Base-by-base conservation (phyloP, 495 filamentous ascomycete species). In the Talaromyces borbonicus region DNA sequence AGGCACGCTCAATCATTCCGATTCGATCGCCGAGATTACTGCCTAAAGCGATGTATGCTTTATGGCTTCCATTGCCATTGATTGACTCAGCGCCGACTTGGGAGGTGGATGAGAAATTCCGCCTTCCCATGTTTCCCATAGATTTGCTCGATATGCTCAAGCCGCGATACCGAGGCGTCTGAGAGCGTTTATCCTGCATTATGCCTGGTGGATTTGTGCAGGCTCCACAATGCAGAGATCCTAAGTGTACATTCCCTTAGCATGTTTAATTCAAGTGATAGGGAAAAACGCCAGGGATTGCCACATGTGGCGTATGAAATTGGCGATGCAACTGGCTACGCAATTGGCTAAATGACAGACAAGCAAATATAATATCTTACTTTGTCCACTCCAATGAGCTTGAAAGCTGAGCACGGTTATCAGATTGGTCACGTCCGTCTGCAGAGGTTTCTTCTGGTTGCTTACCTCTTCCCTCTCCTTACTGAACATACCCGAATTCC, bases 21-120 rank as follows among this genome's bases (percentile, higher is more conserved):
- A 93, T 68, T 22, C 89, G 81, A 59, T 97, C 86, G 8, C 92
- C 92, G 15, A 95, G 62, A 66, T 98, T 98, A 61, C 90, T 95
- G 5, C 92, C 92, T 5, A 98, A 65, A 8, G 93, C 92, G 52
- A 98, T 80, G 54, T 83, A 94, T 0, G 83, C 89, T 35, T 68
- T 67, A 49, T 79, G 77, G 35, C 18, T 49, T 36, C 44, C 51
- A 52, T 38, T 38, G 15, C 35, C 35, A 12, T 38, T 38, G 35
- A n/a, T n/a, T n/a, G n/a, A n/a, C n/a, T n/a, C n/a, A n/a, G n/a
- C n/a, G n/a, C n/a, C n/a, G n/a, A n/a, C n/a, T n/a, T n/a, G n/a
- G n/a, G n/a, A n/a, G n/a, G n/a, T n/a, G n/a, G n/a, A n/a, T n/a
- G n/a, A n/a, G n/a, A n/a, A n/a, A n/a, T n/a, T n/a, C n/a, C n/a